A percentile compares a stretch with the other conserved stretches of the same genome.
Evolutionary conservation across 768 basidiomycete species (phyloP).

Genomic region (Calocybe gangraenosa): DNA sequence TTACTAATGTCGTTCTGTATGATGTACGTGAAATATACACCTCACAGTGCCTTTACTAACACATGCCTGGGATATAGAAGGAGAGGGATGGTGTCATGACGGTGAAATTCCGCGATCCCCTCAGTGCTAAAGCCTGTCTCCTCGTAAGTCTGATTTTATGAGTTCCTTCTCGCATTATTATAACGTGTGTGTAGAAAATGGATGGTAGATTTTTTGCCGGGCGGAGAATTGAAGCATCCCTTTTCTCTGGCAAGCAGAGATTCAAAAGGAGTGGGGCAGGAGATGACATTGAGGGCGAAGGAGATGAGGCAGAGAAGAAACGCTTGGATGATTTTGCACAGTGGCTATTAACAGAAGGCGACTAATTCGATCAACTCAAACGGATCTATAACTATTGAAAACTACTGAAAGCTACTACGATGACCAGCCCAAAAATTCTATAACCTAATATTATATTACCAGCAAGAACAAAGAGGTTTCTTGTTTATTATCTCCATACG

Average conservation of each 20-base stretch:
- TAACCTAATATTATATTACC: slow-evolving; percentile 34
- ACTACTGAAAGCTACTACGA: slow-evolving; percentile 21
- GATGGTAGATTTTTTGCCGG: slow-evolving; percentile 89
- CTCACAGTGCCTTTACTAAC: not conserved
- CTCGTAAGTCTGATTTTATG: slow-evolving; percentile 61
- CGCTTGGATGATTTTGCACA: slow-evolving; percentile 84
- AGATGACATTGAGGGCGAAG: slow-evolving; percentile 59
- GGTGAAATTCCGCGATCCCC: slow-evolving; percentile 88
- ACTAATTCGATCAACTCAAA: slow-evolving; percentile 30
- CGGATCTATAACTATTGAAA: slow-evolving; percentile 14
- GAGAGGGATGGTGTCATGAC: slow-evolving; percentile 95
- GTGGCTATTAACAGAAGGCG: slow-evolving; percentile 83
- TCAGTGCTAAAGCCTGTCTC: slow-evolving; percentile 93
- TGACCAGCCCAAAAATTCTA: slow-evolving; percentile 13
- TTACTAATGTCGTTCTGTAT: slow-evolving; percentile 92
- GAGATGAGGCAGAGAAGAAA: slow-evolving; percentile 74
- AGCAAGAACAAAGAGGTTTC: slow-evolving; percentile 69
- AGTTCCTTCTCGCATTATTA: no score
- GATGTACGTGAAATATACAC: slow-evolving; percentile 59
- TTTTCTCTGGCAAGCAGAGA: slow-evolving; percentile 78
- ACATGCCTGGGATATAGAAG: slow-evolving; percentile 45
- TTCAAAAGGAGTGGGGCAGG: slow-evolving; percentile 73
- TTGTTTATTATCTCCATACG: slow-evolving; percentile 70
- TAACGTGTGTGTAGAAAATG: no score
- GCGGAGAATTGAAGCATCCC: slow-evolving; percentile 72